Evolutionary conservation across 176 grass and related monocot genomes (phyloP).

Genomic region (Musa beccarii): DNA sequence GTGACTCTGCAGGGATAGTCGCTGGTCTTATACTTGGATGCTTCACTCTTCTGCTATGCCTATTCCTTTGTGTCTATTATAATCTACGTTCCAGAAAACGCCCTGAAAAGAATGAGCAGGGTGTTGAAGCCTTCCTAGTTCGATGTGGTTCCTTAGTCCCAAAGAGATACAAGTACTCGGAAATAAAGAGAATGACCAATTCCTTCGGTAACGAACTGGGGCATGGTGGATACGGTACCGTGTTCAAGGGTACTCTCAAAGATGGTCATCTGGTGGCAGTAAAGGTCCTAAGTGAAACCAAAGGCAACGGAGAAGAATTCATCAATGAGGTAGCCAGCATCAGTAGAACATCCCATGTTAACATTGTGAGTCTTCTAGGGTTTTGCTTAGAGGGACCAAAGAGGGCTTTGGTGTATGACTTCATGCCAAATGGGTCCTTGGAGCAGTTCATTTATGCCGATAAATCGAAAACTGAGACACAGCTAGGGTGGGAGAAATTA

Average conservation of each 20-base stretch:
- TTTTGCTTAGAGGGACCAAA: conserved; percentile 39
- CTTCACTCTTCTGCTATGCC: no score
- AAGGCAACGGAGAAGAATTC: conserved; percentile 31
- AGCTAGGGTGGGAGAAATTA: conserved; percentile 42
- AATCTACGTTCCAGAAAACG: not conserved
- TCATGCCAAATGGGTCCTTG: conserved; percentile 45
- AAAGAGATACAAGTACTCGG: conserved; percentile 36
- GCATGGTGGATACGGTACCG: conserved; percentile 29
- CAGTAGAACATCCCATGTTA: conserved; percentile 35
- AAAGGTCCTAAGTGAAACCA: conserved; percentile 31
- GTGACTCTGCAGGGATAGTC: not conserved
- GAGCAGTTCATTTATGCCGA: conserved; percentile 30
- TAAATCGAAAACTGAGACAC: not conserved
- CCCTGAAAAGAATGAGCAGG: not conserved
- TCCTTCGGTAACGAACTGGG: conserved; percentile 31
- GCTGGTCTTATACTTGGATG: not conserved
- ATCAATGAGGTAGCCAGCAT: conserved; percentile 34
- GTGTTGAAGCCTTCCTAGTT: not conserved
- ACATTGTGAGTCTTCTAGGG: conserved; percentile 37
- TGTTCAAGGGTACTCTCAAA: conserved; percentile 41
- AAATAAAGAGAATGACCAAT: conserved; percentile 46
- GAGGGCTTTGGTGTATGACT: conserved; percentile 51
- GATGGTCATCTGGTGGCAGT: conserved; percentile 28
- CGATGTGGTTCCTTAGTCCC: conserved; percentile 1
- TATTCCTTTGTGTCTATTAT: no score